phyloP scores from a whole-genome alignment of 495 filamentous ascomycete genomes.

The Barbatosphaeria neglecta region DNA sequence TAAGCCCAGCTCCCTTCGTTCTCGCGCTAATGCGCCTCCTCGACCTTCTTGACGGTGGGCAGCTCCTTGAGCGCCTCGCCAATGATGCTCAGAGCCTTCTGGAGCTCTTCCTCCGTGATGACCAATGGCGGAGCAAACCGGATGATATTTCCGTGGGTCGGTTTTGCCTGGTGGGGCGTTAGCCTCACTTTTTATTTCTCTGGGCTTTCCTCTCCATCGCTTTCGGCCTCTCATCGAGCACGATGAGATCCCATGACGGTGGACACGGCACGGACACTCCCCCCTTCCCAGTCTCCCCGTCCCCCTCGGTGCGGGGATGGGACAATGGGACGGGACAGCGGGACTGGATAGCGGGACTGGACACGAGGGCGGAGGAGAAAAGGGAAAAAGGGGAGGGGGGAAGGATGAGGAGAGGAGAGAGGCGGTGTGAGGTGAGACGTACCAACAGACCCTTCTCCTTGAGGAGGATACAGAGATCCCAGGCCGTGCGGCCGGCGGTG shows the following conservation, averaged over 20 bases:
- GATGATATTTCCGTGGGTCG: slow-evolving; percentile 96
- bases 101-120: slow-evolving; percentile 77
- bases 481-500: slow-evolving; percentile 77
- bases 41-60: slow-evolving; percentile 24
- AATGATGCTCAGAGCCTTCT: slow-evolving; percentile 61
- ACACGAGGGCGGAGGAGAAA: too few relatives aligned
- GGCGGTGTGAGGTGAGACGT: slow-evolving; percentile 15
- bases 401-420: too few relatives aligned
- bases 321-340: too few relatives aligned
- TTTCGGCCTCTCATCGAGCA: too few relatives aligned
- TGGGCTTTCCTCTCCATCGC: too few relatives aligned
- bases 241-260: too few relatives aligned
- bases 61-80: slow-evolving; percentile 61
- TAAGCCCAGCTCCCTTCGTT: too few relatives aligned
- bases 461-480: slow-evolving; percentile 92
- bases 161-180: slow-evolving; percentile 62
- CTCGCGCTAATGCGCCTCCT: slow-evolving; percentile 12
- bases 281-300: too few relatives aligned
- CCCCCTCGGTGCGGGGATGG: too few relatives aligned
- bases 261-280: too few relatives aligned
- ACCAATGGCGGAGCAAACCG: slow-evolving; percentile 82
- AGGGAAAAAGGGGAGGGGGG: too few relatives aligned
- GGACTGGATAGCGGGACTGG: too few relatives aligned
- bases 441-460: slow-evolving; percentile 94
- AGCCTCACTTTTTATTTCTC: not conserved